Conservation (phyloP, 2,329 filamentous ascomycete genomes). For the Fusarium verticillioides region DNA sequence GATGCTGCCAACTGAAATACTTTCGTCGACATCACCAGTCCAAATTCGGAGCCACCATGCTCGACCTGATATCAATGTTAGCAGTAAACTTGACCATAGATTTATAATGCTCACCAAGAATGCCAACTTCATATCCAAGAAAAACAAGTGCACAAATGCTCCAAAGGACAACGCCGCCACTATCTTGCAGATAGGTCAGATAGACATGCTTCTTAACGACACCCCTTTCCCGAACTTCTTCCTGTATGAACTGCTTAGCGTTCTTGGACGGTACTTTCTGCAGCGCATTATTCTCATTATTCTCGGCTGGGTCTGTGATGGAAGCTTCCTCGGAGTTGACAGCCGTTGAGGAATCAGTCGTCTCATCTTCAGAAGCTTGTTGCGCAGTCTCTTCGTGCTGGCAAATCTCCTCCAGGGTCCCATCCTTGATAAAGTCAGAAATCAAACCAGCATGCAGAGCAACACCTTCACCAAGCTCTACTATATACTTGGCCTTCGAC, state of each 20-base stretch:
- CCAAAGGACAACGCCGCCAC: constrained; percentile 73
- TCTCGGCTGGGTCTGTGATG: constrained; percentile 53
- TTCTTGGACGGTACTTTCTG: constrained; percentile 63
- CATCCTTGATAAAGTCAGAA: constrained; percentile 70
- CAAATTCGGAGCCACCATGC: constrained; percentile 74
- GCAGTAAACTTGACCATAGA: background rate
- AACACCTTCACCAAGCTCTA: constrained; percentile 76
- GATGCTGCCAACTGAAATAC: constrained; percentile 35
- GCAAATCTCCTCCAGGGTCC: constrained; percentile 67
- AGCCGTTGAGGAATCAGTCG: constrained; percentile 55
- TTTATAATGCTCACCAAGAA: constrained; percentile 57
- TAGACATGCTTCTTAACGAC: constrained; percentile 77
- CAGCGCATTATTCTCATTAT: constrained; percentile 54
- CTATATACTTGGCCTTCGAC: constrained; percentile 76
- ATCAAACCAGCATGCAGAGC: constrained; percentile 72
- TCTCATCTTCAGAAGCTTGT: constrained; percentile 62
- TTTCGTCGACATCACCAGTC: constrained; percentile 57
- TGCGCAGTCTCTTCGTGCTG: constrained; percentile 62
- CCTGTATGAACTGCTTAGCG: constrained; percentile 78
- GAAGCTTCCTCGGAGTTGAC: constrained; percentile 66
- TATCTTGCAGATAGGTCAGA: constrained; percentile 71
- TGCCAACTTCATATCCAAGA: constrained; percentile 63
- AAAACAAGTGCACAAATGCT: constrained; percentile 63
- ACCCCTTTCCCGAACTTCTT: constrained; percentile 78
- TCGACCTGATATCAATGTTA: constrained; percentile 52